A percentile compares a stretch with the other conserved stretches of the same genome.
Conservation (phyloP, 2,329 filamentous ascomycete genomes). For the Ophiocordyceps unilateralis region DNA sequence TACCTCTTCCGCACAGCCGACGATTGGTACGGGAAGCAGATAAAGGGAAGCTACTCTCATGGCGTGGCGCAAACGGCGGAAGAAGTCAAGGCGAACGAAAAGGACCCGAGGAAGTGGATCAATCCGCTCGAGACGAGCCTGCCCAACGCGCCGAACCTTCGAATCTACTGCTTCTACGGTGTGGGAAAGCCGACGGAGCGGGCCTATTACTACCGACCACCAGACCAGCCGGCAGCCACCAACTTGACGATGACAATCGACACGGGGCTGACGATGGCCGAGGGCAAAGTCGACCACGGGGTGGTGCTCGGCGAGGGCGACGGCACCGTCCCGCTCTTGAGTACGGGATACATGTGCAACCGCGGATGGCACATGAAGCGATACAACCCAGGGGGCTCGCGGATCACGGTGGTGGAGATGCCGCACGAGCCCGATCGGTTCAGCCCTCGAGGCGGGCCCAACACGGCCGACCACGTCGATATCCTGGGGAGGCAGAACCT, state of each 20-base stretch:
- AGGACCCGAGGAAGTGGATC: conserved; percentile 72
- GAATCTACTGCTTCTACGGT: conserved; percentile 95
- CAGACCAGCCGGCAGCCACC: conserved; percentile 46
- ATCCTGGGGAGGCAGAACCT: conserved; percentile 78
- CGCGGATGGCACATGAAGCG: conserved; percentile 86
- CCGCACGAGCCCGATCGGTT: conserved; percentile 89
- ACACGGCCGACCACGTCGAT: conserved; percentile 82
- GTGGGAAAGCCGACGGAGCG: conserved; percentile 88
- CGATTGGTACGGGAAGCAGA: conserved; percentile 65
- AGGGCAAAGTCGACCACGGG: conserved; percentile 57
- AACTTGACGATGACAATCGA: conserved; percentile 61
- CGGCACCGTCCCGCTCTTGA: conserved; percentile 86
- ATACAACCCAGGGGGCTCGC: conserved; percentile 73
- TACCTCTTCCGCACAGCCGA: conserved; percentile 69
- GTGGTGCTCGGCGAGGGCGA: conserved; percentile 95
- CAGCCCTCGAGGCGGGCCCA: conserved; percentile 56
- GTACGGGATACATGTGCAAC: conserved; percentile 90
- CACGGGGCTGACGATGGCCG: conserved; percentile 32
- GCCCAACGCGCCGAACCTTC: conserved; percentile 72
- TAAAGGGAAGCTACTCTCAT: conserved; percentile 65
- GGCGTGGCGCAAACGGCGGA: conserved; percentile 65
- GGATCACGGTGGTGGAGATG: conserved; percentile 87
- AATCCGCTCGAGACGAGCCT: conserved; percentile 84
- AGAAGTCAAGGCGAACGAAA: conserved; percentile 69
- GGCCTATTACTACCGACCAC: conserved; percentile 70